phyloP scores from a whole-genome alignment of 1,139 yeast genomes.

The Candida sanyaensis region DNA sequence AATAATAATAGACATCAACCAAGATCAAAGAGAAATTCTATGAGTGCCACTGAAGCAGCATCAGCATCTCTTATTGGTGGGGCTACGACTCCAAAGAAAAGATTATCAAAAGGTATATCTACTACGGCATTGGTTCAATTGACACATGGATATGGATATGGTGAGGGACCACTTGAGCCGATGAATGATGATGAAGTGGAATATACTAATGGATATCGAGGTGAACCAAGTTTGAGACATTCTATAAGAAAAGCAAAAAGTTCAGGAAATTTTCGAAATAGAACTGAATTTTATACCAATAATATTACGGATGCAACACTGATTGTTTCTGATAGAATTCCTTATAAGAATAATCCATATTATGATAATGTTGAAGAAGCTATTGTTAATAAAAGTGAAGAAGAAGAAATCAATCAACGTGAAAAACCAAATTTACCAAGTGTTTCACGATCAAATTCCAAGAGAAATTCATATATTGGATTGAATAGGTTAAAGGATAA shows the following conservation, averaged over 20 bases:
- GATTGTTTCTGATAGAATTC: constrained; percentile 22
- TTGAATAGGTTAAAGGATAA: constrained; percentile 41
- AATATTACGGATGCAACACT: not conserved
- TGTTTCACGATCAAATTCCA: constrained; percentile 29
- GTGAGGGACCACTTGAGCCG: constrained; percentile 13
- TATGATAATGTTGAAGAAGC: constrained; percentile 7
- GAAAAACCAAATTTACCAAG: constrained; percentile 41
- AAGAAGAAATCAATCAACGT: constrained; percentile 2
- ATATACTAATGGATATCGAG: not conserved
- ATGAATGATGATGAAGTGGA: constrained; percentile 17
- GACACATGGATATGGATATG: constrained; percentile 15
- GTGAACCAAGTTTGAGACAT: constrained; percentile 5
- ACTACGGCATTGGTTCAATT: constrained; percentile 30
- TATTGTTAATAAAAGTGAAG: not conserved
- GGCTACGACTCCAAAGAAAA: constrained; percentile 9
- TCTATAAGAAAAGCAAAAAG: constrained; percentile 36
- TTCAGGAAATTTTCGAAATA: constrained; percentile 30
- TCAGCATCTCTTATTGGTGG: constrained; percentile 5
- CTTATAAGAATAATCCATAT: constrained; percentile 31
- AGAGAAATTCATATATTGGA: constrained; percentile 40
- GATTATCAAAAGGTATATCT: constrained; percentile 26
- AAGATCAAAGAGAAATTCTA: constrained; percentile 26
- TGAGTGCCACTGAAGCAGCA: constrained; percentile 21
- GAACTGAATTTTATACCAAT: constrained; percentile 16
- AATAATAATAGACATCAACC: constrained; percentile 8